Conservation (phyloP, 768 basidiomycete genomes). For the Panus rudis region DNA sequence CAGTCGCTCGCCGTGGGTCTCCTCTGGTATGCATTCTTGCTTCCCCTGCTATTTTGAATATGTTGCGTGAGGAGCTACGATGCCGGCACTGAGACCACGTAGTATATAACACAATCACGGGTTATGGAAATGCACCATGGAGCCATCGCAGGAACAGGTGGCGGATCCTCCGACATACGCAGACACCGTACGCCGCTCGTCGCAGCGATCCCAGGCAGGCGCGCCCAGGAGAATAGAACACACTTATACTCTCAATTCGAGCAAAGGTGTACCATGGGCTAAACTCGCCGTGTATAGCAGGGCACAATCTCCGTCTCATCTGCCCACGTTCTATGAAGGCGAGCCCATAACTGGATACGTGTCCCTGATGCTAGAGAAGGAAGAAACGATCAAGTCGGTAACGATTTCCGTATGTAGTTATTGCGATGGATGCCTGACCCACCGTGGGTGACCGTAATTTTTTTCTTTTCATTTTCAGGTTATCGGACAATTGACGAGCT, state of each 20-base stretch:
- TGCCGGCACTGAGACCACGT: too few relatives aligned
- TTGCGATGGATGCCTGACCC: not conserved
- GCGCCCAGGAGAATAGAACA: not conserved
- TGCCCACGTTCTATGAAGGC: constrained; percentile 1
- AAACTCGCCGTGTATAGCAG: not conserved
- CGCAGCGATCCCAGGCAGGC: too few relatives aligned
- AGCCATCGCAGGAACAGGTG: too few relatives aligned
- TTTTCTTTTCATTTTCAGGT: not conserved
- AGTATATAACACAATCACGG: too few relatives aligned
- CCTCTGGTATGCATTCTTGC: too few relatives aligned
- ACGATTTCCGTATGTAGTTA: constrained; percentile 1
- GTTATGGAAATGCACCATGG: too few relatives aligned
- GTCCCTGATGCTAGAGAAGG: not conserved
- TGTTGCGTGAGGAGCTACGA: too few relatives aligned
- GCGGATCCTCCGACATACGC: too few relatives aligned
- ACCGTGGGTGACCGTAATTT: not conserved
- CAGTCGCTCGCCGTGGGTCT: too few relatives aligned
- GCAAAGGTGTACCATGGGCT: not conserved
- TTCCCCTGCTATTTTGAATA: too few relatives aligned
- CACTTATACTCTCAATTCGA: not conserved
- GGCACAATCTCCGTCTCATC: not conserved
- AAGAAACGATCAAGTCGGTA: constrained; percentile 3
- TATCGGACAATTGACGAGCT: not conserved
- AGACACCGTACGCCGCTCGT: too few relatives aligned
- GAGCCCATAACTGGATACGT: constrained; percentile 1